These are phyloP conservation scores for Amanita pseudoporphyria DNA, from an alignment of 768 basidiomycete species.

Conservation along the genomic window DNA sequence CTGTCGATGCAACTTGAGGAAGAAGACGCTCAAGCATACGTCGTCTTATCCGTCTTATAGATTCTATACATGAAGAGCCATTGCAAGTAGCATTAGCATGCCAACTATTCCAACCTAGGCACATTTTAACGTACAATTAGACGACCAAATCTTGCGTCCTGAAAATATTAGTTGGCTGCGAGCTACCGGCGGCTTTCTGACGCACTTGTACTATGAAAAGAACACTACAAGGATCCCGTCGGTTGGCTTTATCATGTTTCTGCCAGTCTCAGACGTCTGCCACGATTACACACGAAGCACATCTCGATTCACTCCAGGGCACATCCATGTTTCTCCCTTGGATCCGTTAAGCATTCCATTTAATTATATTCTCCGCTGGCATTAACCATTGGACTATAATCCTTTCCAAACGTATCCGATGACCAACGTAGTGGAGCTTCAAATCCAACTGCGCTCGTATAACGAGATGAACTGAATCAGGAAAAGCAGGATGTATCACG, in stretches of 20 bases:
- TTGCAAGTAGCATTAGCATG: constrained; percentile 22
- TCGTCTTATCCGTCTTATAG: constrained; percentile 73
- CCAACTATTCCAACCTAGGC: neutral
- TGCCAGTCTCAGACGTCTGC: too few species aligned
- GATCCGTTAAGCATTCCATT: constrained; percentile 63
- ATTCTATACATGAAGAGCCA: constrained; percentile 73
- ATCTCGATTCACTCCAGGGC: too few species aligned
- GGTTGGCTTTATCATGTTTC: too few species aligned
- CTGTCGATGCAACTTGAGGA: too few species aligned
- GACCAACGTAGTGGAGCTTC: constrained; percentile 48
- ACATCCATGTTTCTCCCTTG: constrained; percentile 57
- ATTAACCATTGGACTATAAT: constrained; percentile 62
- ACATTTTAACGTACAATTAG: constrained; percentile 45
- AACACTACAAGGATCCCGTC: too few species aligned
- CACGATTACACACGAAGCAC: too few species aligned
- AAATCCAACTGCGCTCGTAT: too few species aligned
- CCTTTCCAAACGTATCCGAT: constrained; percentile 33
- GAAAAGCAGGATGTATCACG: too few species aligned
- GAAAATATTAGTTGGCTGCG: constrained; percentile 65
- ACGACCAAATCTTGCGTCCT: constrained; percentile 58
- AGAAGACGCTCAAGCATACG: constrained; percentile 85
- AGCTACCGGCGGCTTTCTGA: constrained; percentile 90
- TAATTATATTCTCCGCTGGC: constrained; percentile 80
- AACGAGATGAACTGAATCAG: too few species aligned
- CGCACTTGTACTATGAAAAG: too few species aligned